Base-by-base conservation (phyloP, 768 basidiomycete genomes). In the Gloeopeniophorella convolvens region DNA sequence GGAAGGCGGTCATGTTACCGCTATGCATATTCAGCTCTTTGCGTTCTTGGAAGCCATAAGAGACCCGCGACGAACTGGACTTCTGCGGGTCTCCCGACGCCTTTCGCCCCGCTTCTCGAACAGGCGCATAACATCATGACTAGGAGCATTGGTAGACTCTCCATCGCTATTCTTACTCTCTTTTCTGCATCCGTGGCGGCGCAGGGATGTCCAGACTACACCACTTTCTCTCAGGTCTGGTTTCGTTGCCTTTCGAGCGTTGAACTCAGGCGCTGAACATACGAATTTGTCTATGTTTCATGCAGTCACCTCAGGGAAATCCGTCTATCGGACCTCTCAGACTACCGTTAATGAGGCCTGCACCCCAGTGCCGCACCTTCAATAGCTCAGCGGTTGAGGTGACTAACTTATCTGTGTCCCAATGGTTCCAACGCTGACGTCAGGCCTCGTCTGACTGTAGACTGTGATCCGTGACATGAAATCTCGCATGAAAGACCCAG, bases 401-500 rank as follows among this genome's bases (percentile, higher is more conserved):
- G 61, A 28, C 41, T 31, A 20, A 12, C 15, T 48, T n/a, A n/a
- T n/a, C n/a, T n/a, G n/a, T n/a, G n/a, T n/a, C n/a, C n/a, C n/a
- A n/a, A n/a, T n/a, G n/a, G n/a, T n/a, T n/a, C n/a, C n/a, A n/a
- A n/a, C n/a, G n/a, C n/a, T n/a, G n/a, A n/a, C n/a, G n/a, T n/a
- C n/a, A n/a, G n/a, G 12, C 16, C n/a, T 18, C 30, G 12, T 8
- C 42, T 23, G 13, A 9, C 26, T 24, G 12, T 37, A 88, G 85
- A 73, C 78, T 73, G 84, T 88, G 24, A 83, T 89, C 26, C 58
- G 55, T n/a, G 83, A 89, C 63, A 83, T 87, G 83, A 87, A 77
- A 35, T 62, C 68, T 15, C 72, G 82, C 37, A 68, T 89, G 49
- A 87, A 80, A 62, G 84, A 89, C 60, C 82, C 85, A 0, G 87